Evolutionary conservation across 2,329 filamentous ascomycete genomes (phyloP).

Genomic region (Aspergillus flavus): DNA sequence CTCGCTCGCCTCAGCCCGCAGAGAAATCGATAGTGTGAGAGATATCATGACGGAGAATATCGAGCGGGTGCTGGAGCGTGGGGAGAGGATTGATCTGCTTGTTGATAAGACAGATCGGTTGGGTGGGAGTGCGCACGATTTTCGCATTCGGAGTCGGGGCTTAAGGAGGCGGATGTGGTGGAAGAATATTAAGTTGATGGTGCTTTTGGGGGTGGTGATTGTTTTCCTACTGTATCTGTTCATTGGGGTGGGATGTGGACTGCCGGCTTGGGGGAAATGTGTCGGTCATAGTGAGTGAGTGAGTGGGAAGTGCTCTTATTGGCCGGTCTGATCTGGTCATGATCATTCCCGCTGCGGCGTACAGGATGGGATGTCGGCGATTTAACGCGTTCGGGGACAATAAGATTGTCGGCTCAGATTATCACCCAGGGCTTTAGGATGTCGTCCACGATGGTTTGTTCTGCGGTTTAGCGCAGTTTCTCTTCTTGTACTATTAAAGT

Average conservation of each 20-base stretch:
- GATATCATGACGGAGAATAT: slow-evolving; percentile 97
- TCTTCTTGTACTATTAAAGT: slow-evolving; percentile 1
- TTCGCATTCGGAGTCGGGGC: slow-evolving; percentile 81
- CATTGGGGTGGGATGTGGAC: slow-evolving; percentile 71
- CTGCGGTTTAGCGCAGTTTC: background rate
- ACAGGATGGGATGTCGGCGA: background rate
- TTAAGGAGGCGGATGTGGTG: slow-evolving; percentile 97
- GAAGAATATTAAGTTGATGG: slow-evolving; percentile 98
- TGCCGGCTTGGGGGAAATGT: slow-evolving; percentile 59
- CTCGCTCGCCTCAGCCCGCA: slow-evolving; percentile 78
- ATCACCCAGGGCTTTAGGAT: background rate
- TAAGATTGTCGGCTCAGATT: background rate
- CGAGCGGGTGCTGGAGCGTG: slow-evolving; percentile 82
- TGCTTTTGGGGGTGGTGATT: slow-evolving; percentile 69
- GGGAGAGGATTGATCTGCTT: slow-evolving; percentile 88
- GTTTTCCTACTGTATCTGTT: slow-evolving; percentile 72
- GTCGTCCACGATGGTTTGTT: background rate
- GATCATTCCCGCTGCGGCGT: background rate
- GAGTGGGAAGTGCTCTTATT: background rate
- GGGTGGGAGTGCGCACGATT: slow-evolving; percentile 85
- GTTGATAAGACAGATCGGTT: slow-evolving; percentile 96
- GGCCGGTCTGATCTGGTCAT: background rate
- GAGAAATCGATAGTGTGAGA: slow-evolving; percentile 88
- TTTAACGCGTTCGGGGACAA: background rate
- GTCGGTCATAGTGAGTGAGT: slow-evolving; percentile 31